Base-by-base conservation (phyloP, 768 basidiomycete species). In the Rhodosporidiobolus odoratus region DNA sequence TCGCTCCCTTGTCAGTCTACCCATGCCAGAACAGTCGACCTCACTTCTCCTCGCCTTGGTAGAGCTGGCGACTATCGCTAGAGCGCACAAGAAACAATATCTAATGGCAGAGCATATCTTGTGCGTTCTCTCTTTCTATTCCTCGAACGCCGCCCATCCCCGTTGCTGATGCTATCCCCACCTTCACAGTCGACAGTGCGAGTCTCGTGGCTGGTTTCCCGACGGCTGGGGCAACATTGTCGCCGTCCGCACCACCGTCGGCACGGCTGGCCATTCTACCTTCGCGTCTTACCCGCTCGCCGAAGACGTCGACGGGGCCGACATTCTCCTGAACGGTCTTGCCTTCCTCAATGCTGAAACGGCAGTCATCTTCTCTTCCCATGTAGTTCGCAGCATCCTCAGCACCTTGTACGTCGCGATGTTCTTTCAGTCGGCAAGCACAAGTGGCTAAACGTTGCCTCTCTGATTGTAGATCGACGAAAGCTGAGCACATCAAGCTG, bases 171-270 rank as follows among this genome's bases (percentile, higher is more conserved):
- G 10, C 40, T 45, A 23, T 10, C 58, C 41, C 16, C 12, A 10
- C 40, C 13, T 30, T 17, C 27, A 2, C 54, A 68, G 68, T 21
- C 68, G 68, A 0, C 65, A 52, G 30, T 70, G 69, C 48, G 69
- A 70, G 21, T 62, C 69, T 4, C 48, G 48, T 3, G 69, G 69
- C 34, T 70, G 63, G 63, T 70, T 70, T 38, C 69, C 69, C 9
- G 69, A 70, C 45, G 63, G 61, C 30, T 70, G 58, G 58, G 69
- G 69, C 62, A 65, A 70, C 63, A 47, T 70, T 45, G 69, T 70
- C 43, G 69, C 69, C 23, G 69, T 70, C 6, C 62, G 69, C 12
- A 60, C 69, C n/a, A 10, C 40, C 9, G 63, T 70, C 43, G 69
- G 63, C 34, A 65, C 52, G 8, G 63, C 63, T 8, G 69, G 69